Evolutionary conservation across 345 rosid genomes (phyloP), one percentile per base, ranked within the genome.

Genomic region (Fremontodendron californicum): DNA sequence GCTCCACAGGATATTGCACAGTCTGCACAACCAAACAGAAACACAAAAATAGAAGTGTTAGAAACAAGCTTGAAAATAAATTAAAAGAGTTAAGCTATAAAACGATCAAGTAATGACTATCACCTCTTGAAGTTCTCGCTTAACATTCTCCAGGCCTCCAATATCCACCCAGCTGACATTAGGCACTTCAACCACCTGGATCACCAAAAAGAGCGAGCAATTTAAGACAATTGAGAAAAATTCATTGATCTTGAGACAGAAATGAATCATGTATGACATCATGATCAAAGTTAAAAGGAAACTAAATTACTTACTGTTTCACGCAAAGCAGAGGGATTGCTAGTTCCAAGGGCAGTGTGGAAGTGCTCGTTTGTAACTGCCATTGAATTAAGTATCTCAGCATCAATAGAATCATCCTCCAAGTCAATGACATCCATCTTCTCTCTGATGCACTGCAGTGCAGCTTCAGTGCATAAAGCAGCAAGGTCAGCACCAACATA

Each of bases 1-100:
- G 94, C 91, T 90, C 94, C 77, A 90, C 91, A n/a, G 94, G 94
- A 77, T 90, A 90, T 79, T 89, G 94, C 62, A 90, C 92, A 80
- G 92, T 90, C 94, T 90, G 77, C 29, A 43, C 33, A 29, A 19
- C 58, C 1, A 71, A 37, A 31, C 33, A 66, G 7, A 33, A 1
- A 13, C 35, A 33, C 6, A 65, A 19, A 45, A 6, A 54, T 9
- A 68, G 9, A 65, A 64, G 25, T 0, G 77, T 66, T 81, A 61
- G 35, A 10, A 42, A 21, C n/a, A 61, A 19, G 46, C 35, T 62
- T 29, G 33, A 8, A 7, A 19, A 52, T 0, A n/a, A 10, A 19
- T 0, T n/a, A 2, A 31, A 55, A 15, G 43, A 27, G 75, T 77
- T 39, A 39, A 27, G 3, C 18, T 48, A 29, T 13, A 19, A 67